Conservation (phyloP, 2,329 filamentous ascomycete species). For the Sphaerulina populicola region DNA sequence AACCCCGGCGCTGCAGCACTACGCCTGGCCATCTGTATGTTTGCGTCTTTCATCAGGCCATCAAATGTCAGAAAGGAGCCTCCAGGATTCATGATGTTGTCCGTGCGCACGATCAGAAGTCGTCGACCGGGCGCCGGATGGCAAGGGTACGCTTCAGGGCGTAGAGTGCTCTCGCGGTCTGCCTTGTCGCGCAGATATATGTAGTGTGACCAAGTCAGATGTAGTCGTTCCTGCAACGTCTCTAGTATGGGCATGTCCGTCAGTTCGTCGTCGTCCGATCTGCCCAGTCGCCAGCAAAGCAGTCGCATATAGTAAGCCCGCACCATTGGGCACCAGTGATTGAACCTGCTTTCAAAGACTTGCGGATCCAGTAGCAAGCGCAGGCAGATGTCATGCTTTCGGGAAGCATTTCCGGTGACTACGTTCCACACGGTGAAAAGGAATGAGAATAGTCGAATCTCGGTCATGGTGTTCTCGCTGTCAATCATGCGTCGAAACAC, state of each 20-base stretch:
- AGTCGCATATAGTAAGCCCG: slow-evolving; percentile 86
- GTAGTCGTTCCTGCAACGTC: slow-evolving; percentile 58
- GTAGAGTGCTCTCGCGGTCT: slow-evolving; percentile 47
- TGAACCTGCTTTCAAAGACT: slow-evolving; percentile 74
- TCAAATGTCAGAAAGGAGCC: slow-evolving; percentile 57
- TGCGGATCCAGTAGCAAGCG: slow-evolving; percentile 67
- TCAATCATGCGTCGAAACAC: slow-evolving; percentile 71
- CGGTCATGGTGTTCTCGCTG: slow-evolving; percentile 82
- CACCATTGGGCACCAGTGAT: slow-evolving; percentile 94
- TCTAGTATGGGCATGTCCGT: slow-evolving; percentile 51
- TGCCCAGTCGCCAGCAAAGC: slow-evolving; percentile 78
- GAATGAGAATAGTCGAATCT: slow-evolving; percentile 75
- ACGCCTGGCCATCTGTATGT: slow-evolving; percentile 27
- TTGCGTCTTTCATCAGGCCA: slow-evolving; percentile 43
- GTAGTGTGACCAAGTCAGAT: slow-evolving; percentile 70
- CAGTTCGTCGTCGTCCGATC: slow-evolving; percentile 57
- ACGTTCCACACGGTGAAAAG: slow-evolving; percentile 73
- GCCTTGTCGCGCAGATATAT: slow-evolving; percentile 63
- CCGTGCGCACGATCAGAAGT: slow-evolving; percentile 81
- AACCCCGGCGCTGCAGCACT: slow-evolving; percentile 28
- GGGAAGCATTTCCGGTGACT: slow-evolving; percentile 54
- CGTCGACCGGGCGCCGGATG: slow-evolving; percentile 76
- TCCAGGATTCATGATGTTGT: slow-evolving; percentile 50
- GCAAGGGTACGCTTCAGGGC: slow-evolving; percentile 70
- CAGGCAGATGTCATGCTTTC: slow-evolving; percentile 63